These are phyloP conservation scores for Curvularia verruculosa DNA, from an alignment of 2,329 filamentous ascomycete genomes.

Conservation along the genomic window DNA sequence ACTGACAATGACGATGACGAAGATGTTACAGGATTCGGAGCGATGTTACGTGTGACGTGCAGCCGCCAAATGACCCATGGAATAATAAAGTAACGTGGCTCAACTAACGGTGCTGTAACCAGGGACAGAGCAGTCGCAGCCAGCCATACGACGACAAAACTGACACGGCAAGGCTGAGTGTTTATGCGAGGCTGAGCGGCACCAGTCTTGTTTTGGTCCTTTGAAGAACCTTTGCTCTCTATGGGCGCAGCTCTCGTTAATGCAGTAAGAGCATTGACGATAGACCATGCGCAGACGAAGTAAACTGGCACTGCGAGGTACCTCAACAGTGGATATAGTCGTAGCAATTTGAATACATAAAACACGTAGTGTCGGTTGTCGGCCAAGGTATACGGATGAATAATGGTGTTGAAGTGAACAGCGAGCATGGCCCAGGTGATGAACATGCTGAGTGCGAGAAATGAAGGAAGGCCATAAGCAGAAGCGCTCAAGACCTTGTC, in stretches of 20 bases:
- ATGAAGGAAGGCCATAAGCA: slow-evolving; percentile 15
- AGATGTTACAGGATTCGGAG: slow-evolving; percentile 14
- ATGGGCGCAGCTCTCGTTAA: slow-evolving; percentile 28
- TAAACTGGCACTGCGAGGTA: slow-evolving; percentile 75
- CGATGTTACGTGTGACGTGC: slow-evolving; percentile 64
- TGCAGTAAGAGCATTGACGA: slow-evolving; percentile 66
- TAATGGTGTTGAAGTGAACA: slow-evolving; percentile 84
- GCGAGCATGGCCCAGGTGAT: slow-evolving; percentile 51
- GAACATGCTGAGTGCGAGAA: slow-evolving; percentile 46
- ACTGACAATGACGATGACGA: not conserved
- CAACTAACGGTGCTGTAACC: slow-evolving; percentile 87
- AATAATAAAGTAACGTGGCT: slow-evolving; percentile 94
- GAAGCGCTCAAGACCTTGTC: slow-evolving; percentile 12
- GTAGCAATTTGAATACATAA: slow-evolving; percentile 87
- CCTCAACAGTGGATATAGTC: slow-evolving; percentile 66
- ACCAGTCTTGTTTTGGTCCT: slow-evolving; percentile 3
- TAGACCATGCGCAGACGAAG: slow-evolving; percentile 70
- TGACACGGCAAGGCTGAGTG: slow-evolving; percentile 31
- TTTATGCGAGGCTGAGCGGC: slow-evolving; percentile 11
- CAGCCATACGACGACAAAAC: slow-evolving; percentile 67
- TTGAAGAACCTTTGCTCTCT: slow-evolving; percentile 1
- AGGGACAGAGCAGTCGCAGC: slow-evolving; percentile 77
- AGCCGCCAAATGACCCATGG: slow-evolving; percentile 94
- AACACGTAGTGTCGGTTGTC: slow-evolving; percentile 98
- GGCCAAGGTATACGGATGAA: slow-evolving; percentile 94